phyloP scores from a whole-genome alignment of 108 stramenopile species.

The Cyclotella choctawhatcheeana region DNA sequence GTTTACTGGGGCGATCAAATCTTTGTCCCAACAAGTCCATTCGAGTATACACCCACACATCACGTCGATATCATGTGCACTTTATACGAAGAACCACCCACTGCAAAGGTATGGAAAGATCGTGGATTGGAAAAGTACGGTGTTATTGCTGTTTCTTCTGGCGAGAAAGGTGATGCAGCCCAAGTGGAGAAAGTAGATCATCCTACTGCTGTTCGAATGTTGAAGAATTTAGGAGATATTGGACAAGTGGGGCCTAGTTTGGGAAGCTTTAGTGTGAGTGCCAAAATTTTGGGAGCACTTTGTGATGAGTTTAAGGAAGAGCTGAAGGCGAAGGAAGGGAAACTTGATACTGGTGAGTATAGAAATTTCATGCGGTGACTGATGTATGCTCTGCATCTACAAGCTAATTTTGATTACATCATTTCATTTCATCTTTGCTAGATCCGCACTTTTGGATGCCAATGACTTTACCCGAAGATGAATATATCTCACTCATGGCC shows the following conservation, averaged over 20 bases:
- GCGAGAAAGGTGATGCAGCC: constrained; percentile 85
- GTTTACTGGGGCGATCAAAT: constrained; percentile 99
- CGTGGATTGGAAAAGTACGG: constrained; percentile 98
- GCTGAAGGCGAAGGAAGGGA: constrained; percentile 84
- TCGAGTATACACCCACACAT: constrained; percentile 83
- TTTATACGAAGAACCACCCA: constrained; percentile 86
- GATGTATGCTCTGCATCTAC: not conserved
- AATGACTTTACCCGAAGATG: constrained; percentile 84
- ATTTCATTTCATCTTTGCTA: constrained; percentile 1
- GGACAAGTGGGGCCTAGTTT: constrained; percentile 91
- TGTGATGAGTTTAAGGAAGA: constrained; percentile 86
- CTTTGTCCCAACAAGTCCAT: constrained; percentile 88
- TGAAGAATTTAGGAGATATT: constrained; percentile 88
- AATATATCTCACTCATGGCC: constrained; percentile 88
- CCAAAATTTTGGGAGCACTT: constrained; percentile 82
- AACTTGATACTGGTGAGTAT: constrained; percentile 62
- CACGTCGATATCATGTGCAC: constrained; percentile 98
- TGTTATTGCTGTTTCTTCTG: constrained; percentile 90
- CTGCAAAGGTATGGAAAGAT: constrained; percentile 89
- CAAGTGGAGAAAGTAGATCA: constrained; percentile 99
- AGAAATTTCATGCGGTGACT: not conserved
- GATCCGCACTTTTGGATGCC: constrained; percentile 99
- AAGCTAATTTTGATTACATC: not conserved
- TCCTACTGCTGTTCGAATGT: constrained; percentile 92
- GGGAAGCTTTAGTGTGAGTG: constrained; percentile 94